Percentiles rank a stretch among this genome's conserved stretches.
Conservation (phyloP, 108 stramenopile genomes). For the Fragilariopsis cylindrus region DNA sequence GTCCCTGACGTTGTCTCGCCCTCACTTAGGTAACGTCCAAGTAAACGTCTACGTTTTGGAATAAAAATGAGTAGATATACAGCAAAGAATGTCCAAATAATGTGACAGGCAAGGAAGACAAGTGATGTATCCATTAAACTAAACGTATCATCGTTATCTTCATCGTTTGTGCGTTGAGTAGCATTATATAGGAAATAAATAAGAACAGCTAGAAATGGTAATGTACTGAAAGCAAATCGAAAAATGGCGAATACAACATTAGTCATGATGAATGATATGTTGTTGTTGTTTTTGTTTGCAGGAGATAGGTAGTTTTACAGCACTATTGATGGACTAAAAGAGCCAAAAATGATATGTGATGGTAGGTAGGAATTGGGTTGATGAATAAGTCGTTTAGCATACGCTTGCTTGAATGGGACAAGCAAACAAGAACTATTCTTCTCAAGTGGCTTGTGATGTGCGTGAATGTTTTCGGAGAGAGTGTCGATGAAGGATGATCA, state of each 20-base stretch:
- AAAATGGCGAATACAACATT: constrained; percentile 20
- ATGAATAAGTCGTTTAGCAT: too few relatives aligned
- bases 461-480: too few relatives aligned
- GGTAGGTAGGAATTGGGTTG: too few relatives aligned
- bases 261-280: too few relatives aligned
- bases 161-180: constrained; percentile 35
- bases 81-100: constrained; percentile 40
- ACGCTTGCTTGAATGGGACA: too few relatives aligned
- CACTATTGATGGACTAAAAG: too few relatives aligned
- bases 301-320: too few relatives aligned
- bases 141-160: constrained; percentile 23
- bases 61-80: constrained; percentile 62
- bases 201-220: constrained; percentile 60
- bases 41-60: constrained; percentile 52
- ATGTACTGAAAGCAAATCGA: constrained; percentile 55
- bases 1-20: constrained; percentile 40
- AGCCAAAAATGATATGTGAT: too few relatives aligned
- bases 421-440: too few relatives aligned
- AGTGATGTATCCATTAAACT: constrained; percentile 58
- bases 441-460: too few relatives aligned
- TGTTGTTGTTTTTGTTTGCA: too few relatives aligned
- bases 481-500: too few relatives aligned
- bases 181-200: constrained; percentile 65
- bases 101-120: constrained; percentile 47
- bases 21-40: constrained; percentile 53